A percentile compares a stretch with the other conserved stretches of the same genome.
phyloP scores from a whole-genome alignment of 2,329 filamentous ascomycete genomes.

The Penicillium aurantiogriseum region DNA sequence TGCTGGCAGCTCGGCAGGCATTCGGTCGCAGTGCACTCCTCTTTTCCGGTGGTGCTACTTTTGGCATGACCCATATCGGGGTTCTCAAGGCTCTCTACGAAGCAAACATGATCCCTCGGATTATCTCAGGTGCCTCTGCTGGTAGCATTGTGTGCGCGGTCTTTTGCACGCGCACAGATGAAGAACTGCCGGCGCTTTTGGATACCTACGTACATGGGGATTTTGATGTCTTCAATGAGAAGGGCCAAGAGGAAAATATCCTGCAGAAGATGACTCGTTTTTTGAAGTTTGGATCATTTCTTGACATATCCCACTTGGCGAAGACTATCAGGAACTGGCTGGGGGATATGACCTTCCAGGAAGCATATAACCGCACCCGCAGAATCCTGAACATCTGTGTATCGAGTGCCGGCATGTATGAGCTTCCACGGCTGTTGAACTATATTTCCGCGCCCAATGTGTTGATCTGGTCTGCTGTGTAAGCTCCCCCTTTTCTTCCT shows the following conservation, averaged over 20 bases:
- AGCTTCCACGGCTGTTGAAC: constrained; percentile 82
- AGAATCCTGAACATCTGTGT: constrained; percentile 93
- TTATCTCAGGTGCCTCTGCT: constrained; percentile 84
- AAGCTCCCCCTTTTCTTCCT: constrained; percentile 31
- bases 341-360: constrained; percentile 90
- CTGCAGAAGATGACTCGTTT: constrained; percentile 69
- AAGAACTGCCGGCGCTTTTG: constrained; percentile 70
- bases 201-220: constrained; percentile 75
- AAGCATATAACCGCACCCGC: constrained; percentile 91
- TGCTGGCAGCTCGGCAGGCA: constrained; percentile 71
- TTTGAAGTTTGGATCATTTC: constrained; percentile 77
- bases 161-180: constrained; percentile 73
- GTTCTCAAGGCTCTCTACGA: constrained; percentile 80
- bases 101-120: constrained; percentile 71
- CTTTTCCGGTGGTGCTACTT: constrained; percentile 81
- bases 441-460: constrained; percentile 93
- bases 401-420: constrained; percentile 81
- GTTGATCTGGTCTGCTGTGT: constrained; percentile 91
- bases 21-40: constrained; percentile 83
- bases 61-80: constrained; percentile 89
- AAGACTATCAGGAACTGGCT: constrained; percentile 77
- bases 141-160: constrained; percentile 83
- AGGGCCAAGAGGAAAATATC: constrained; percentile 59
- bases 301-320: constrained; percentile 78
- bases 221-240: constrained; percentile 72